Base-by-base conservation (phyloP, 352 stramenopile species). In the Phytopythium cucurbitacearum region DNA sequence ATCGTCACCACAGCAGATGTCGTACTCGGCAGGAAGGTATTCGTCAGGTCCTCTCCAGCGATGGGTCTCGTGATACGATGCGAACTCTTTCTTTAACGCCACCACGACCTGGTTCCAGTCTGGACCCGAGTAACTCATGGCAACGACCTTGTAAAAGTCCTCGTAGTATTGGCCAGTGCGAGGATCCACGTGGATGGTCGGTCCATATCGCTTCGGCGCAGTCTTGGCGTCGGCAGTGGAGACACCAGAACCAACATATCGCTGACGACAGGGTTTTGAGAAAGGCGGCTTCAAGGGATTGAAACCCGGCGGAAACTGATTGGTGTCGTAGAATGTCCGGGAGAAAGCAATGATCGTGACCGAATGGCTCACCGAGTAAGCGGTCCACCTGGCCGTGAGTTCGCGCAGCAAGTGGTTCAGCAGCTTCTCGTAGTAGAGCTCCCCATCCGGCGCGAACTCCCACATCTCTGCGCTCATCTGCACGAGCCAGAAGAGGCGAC, bases 401-500 rank as follows among this genome's bases (percentile, higher is more conserved):
- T 86, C 70, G 6, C 67, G 65, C 4, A 96, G 69, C 47, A 97
- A 73, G 0, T 72, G 64, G 32, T 93, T 68, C 5, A 98, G 55
- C 45, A 97, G 77, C 42, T 95, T 96, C 54, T 97, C 89, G 58
- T 96, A 93, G 64, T 97, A 98, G 10, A 97, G 63, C 54, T 96
- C 74, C 12, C 83, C 86, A 44, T 92, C 77, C 3, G 87, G 71
- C 6, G 84, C 84, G 44, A 95, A 95, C 54, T 98, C 90, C 84
- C 89, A 98, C 90, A 97, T 97, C 49, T 98, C 92, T 1, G 84
- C 80, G 47, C 79, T 96, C 87, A 99, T 97, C 61, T 99, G 95
- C 16, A 99, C 90, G 35, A 99, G 81, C 95, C 96, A 99, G 53
- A 99, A 96, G 52, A 99, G 87, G 12, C 97, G 79, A 44, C 94